These are phyloP conservation scores for Orbilia quercus DNA, from an alignment of 2,329 filamentous ascomycete species.

Conservation along the genomic window DNA sequence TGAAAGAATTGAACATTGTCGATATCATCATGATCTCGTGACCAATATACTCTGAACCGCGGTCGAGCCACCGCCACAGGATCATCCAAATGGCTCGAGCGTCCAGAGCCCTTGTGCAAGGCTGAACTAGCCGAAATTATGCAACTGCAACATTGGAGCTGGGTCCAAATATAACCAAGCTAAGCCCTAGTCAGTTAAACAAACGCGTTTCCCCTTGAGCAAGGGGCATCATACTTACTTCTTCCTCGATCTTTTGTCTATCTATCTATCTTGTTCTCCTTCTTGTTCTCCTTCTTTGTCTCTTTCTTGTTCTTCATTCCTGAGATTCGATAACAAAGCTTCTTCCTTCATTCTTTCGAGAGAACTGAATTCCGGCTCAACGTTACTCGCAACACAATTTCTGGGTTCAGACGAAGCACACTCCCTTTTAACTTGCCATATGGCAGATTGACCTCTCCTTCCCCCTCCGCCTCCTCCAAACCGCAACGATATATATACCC, in stretches of 20 bases:
- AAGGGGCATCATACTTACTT: neutral
- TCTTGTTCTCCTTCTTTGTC: too few relatives aligned
- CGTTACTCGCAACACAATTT: slow-evolving; percentile 1
- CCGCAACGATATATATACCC: too few relatives aligned
- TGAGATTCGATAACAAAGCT: too few relatives aligned
- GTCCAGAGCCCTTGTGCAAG: slow-evolving; percentile 19
- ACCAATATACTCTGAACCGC: neutral
- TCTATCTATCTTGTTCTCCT: too few relatives aligned
- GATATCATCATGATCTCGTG: neutral
- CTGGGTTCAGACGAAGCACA: neutral
- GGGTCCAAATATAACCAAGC: slow-evolving; percentile 1
- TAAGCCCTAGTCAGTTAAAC: too few relatives aligned
- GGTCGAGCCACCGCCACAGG: slow-evolving; percentile 23
- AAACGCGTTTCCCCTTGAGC: slow-evolving; percentile 14
- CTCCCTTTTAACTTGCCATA: neutral
- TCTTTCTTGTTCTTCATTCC: too few relatives aligned
- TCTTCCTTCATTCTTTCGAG: too few relatives aligned
- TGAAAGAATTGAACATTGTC: too few relatives aligned
- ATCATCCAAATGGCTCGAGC: slow-evolving; percentile 1
- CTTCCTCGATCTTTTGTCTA: too few relatives aligned
- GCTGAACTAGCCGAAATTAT: slow-evolving; percentile 47
- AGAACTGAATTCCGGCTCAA: neutral
- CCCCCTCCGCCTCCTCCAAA: too few relatives aligned
- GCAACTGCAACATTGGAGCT: slow-evolving; percentile 15
- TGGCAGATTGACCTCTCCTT: neutral